Evolutionary conservation across 2,329 filamentous ascomycete genomes (phyloP).

Genomic region (Tolypocladium tundrense): DNA sequence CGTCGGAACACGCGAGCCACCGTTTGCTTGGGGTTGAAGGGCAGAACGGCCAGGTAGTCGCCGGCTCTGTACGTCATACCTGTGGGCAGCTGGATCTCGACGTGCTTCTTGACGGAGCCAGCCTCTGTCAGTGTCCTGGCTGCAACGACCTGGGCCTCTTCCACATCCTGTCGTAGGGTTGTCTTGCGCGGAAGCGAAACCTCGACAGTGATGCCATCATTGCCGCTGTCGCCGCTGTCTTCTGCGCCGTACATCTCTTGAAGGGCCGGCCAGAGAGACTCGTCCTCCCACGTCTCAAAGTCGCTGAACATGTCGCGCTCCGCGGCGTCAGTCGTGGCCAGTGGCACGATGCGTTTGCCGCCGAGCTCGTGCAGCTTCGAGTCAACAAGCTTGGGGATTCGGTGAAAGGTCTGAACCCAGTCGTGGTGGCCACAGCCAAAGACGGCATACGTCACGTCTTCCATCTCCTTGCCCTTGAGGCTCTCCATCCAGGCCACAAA

Average conservation of each 20-base stretch:
- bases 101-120: conserved; percentile 49
- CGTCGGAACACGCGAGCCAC: conserved; percentile 53
- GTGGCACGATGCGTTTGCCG: conserved; percentile 24
- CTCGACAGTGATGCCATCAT: conserved; percentile 28
- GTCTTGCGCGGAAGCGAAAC: conserved; percentile 44
- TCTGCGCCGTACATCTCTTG: conserved; percentile 31
- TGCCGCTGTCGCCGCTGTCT: conserved; percentile 3
- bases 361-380: conserved; percentile 30
- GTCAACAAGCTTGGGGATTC: conserved; percentile 54
- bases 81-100: conserved; percentile 58
- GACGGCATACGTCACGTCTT: conserved; percentile 52
- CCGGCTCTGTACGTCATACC: conserved; percentile 59
- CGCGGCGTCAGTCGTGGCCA: conserved; percentile 50
- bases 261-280: conserved; percentile 39
- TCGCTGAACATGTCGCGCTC: conserved; percentile 56
- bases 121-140: conserved; percentile 39
- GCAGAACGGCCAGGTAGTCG: conserved; percentile 67
- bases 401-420: conserved; percentile 55
- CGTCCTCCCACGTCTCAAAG: conserved; percentile 58
- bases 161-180: conserved; percentile 52
- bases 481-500: conserved; percentile 58
- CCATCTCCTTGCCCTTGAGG: conserved; percentile 38
- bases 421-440: conserved; percentile 57
- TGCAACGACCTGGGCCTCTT: conserved; percentile 48
- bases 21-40: conserved; percentile 53